A percentile compares a stretch with the other conserved stretches of the same genome.
Evolutionary conservation across 2,329 filamentous ascomycete species (phyloP).

Genomic region (Penicillium sp.): DNA sequence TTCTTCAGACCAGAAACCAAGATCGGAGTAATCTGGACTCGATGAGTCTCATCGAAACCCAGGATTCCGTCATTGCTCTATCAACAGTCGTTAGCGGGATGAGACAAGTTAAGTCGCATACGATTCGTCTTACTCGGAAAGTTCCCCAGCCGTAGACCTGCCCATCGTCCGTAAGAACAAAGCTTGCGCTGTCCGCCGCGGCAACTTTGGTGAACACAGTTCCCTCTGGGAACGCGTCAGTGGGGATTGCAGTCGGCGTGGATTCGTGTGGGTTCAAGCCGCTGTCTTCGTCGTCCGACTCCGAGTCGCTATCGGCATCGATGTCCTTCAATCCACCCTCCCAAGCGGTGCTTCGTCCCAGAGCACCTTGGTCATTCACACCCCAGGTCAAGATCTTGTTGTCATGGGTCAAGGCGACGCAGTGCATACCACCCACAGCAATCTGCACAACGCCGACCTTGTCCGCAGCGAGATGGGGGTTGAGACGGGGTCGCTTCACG

Average conservation of each 20-base stretch:
- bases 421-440: conserved; percentile 77
- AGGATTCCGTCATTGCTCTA: conserved; percentile 60
- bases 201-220: conserved; percentile 54
- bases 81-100: background rate
- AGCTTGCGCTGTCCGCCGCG: conserved; percentile 55
- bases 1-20: conserved; percentile 50
- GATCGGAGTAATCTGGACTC: conserved; percentile 43
- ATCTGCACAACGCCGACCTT: conserved; percentile 65
- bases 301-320: conserved; percentile 37
- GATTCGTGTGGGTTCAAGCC: conserved; percentile 54
- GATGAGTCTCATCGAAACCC: conserved; percentile 48
- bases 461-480: conserved; percentile 53
- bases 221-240: conserved; percentile 46
- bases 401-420: conserved; percentile 67
- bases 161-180: conserved; percentile 56
- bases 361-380: conserved; percentile 76
- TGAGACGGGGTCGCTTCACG: conserved; percentile 67
- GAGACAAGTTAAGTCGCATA: background rate
- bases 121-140: conserved; percentile 47
- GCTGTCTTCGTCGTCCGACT: conserved; percentile 50
- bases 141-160: conserved; percentile 58
- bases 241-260: conserved; percentile 49
- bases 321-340: conserved; percentile 56
- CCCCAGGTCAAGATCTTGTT: conserved; percentile 82
- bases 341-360: conserved; percentile 68